phyloP scores from a whole-genome alignment of 495 filamentous ascomycete genomes.

The Tuber magnatum region DNA sequence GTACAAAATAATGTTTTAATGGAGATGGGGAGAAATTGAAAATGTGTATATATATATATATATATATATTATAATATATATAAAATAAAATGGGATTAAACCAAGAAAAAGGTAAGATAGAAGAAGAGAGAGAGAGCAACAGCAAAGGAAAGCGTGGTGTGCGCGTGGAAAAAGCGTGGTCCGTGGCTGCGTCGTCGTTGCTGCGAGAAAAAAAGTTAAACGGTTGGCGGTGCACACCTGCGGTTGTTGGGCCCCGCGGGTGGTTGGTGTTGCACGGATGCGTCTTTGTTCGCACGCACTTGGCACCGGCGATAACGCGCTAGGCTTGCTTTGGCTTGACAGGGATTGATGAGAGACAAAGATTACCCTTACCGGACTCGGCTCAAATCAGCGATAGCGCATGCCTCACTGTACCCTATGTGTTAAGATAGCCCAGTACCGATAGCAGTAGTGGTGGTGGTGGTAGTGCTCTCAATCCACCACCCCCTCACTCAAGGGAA shows the following conservation, averaged over 20 bases:
- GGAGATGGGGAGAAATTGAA: conserved; percentile 1
- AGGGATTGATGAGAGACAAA: conserved; percentile 32
- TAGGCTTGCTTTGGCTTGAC: conserved; percentile 29
- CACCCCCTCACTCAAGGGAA: not conserved
- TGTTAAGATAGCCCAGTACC: not conserved
- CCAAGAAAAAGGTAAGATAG: conserved; percentile 16
- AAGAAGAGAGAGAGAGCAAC: conserved; percentile 10
- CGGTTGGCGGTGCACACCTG: conserved; percentile 26
- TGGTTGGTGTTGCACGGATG: conserved; percentile 35
- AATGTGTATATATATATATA: too few relatives aligned
- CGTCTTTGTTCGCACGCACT: conserved; percentile 20
- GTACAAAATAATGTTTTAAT: not conserved
- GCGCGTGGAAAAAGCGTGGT: conserved; percentile 34
- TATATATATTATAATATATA: too few relatives aligned
- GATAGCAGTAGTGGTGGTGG: not conserved
- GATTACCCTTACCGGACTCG: conserved; percentile 35
- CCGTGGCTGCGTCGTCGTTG: conserved; percentile 31
- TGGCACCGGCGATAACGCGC: conserved; percentile 34
- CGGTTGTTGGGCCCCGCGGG: conserved; percentile 2
- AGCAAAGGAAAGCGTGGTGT: conserved; percentile 29
- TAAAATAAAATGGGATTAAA: conserved; percentile 28
- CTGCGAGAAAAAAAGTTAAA: conserved; percentile 32
- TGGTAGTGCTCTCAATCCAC: not conserved
- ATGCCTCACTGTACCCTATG: not conserved
- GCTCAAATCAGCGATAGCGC: conserved; percentile 35